These are phyloP conservation scores for Verticillium longisporum DNA, from an alignment of 2,329 filamentous ascomycete species.

Conservation along the genomic window DNA sequence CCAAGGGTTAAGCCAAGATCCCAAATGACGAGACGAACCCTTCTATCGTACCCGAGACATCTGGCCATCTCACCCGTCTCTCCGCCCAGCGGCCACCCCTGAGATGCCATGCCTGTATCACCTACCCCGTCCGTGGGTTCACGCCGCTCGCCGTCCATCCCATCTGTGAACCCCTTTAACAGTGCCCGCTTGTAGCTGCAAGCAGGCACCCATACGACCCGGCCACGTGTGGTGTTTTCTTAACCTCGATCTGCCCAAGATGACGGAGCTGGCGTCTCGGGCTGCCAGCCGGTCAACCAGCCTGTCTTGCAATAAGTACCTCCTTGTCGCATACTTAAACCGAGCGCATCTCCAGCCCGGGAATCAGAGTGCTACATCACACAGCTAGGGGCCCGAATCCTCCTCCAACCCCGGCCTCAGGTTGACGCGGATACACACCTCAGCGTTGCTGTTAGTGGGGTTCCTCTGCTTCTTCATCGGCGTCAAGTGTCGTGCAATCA, in stretches of 20 bases:
- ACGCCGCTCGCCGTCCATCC: background rate
- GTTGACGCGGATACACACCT: background rate
- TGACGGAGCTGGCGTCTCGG: background rate
- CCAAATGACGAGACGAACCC: too few relatives aligned
- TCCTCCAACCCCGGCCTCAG: background rate
- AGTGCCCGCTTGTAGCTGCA: background rate
- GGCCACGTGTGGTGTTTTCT: background rate
- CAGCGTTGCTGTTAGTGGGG: background rate
- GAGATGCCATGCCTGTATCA: background rate
- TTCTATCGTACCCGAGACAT: too few relatives aligned
- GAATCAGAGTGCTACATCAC: slow-evolving; percentile 7
- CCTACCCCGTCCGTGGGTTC: background rate
- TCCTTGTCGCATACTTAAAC: background rate
- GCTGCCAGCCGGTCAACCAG: background rate
- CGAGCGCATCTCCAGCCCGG: background rate
- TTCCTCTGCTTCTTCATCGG: background rate
- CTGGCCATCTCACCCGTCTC: too few relatives aligned
- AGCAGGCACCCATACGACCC: background rate
- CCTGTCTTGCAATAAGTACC: background rate
- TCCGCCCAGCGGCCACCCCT: too few relatives aligned
- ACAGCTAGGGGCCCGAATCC: background rate
- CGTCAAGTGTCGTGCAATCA: background rate
- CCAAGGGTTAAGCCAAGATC: background rate
- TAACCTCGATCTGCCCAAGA: background rate
- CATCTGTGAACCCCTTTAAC: background rate